These are phyloP conservation scores for Trichoderma atroviride DNA, from an alignment of 2,329 filamentous ascomycete species.

Conservation along the genomic window DNA sequence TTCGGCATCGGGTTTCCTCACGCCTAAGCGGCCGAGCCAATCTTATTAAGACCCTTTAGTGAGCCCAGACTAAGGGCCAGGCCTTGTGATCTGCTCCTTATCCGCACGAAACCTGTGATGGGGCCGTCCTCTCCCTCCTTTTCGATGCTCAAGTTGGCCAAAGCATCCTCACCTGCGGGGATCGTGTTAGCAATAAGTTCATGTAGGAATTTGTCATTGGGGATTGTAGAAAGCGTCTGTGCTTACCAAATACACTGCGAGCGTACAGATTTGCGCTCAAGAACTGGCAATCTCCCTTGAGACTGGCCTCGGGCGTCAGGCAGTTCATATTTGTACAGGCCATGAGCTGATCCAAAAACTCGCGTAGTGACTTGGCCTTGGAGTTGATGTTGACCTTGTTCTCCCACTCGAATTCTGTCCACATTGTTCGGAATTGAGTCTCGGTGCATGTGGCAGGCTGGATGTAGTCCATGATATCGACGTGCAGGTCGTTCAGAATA, in stretches of 20 bases:
- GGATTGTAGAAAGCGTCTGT: background rate
- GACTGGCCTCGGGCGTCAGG: constrained; percentile 89
- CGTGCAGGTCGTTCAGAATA: constrained; percentile 95
- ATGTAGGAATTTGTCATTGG: background rate
- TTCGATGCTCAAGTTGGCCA: constrained; percentile 97
- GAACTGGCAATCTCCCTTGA: constrained; percentile 98
- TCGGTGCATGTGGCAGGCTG: constrained; percentile 95
- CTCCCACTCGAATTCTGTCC: constrained; percentile 99
- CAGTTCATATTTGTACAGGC: constrained; percentile 99
- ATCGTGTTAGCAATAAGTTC: background rate
- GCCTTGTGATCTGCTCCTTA: constrained; percentile 95
- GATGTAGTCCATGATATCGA: constrained; percentile 99
- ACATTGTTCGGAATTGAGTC: constrained; percentile 99
- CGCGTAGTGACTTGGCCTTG: constrained; percentile 86
- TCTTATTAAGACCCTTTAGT: constrained; percentile 91
- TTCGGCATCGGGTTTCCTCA: background rate
- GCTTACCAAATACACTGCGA: constrained; percentile 95
- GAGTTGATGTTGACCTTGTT: constrained; percentile 99
- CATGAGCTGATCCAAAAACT: constrained; percentile 94
- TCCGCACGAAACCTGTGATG: constrained; percentile 95
- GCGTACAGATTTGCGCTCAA: constrained; percentile 96
- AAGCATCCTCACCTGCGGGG: constrained; percentile 83
- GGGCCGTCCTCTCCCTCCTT: constrained; percentile 94
- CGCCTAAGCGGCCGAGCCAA: constrained; percentile 48
- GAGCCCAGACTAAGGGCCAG: constrained; percentile 91